Evolutionary conservation across 768 basidiomycete genomes (phyloP), one percentile per base, ranked within the genome.

Genomic region (Boletus subparvulus): DNA sequence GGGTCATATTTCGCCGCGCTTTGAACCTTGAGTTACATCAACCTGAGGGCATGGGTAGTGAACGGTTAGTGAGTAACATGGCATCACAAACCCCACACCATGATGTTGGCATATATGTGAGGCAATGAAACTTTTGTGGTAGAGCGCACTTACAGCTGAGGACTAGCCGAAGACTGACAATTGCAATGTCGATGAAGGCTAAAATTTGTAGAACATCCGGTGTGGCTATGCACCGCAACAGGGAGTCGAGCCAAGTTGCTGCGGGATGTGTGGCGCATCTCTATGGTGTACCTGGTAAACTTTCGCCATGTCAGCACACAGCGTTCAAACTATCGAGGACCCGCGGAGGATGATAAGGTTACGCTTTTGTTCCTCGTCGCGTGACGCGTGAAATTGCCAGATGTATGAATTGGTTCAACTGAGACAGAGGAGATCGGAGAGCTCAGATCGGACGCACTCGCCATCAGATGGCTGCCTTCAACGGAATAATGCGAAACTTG

Each of bases 321-420:
- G 46, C 41, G 51, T 55, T 60, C 59, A 68, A 60, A 63, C 57
- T 44, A 68, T 68, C 59, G 59, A 51, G 56, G 58, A 47, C 42
- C 66, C 63, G 69, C 67, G 69, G 69, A 70, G 66, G 50, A 55
- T 3, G 37, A 11, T 30, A 28, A 56, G 28, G n/a, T 58, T 58
- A 52, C 33, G 45, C 28, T 47, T 17, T 35, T 43, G 56, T 56
- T 55, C 26, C 52, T 53, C 17, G 35, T 44, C 54, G 42, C 52
- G 53, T 64, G 56, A 37, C 42, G 21, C 43, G 32, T 43, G 26
- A 59, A 43, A 48, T 44, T 45, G 36, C 37, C 39, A 33, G 42
- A 17, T 48, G 21, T 47, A 54, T 35, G 21, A 42, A 24, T 35
- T 21, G 19, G 44, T 48, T 57, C 36, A 28, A 40, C 28, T 48